Percentiles rank a stretch among this genome's conserved stretches.
These are phyloP conservation scores for Entophlyctis helioformis DNA, from an alignment of 192 early-diverging fungal genomes.

Conservation along the genomic window DNA sequence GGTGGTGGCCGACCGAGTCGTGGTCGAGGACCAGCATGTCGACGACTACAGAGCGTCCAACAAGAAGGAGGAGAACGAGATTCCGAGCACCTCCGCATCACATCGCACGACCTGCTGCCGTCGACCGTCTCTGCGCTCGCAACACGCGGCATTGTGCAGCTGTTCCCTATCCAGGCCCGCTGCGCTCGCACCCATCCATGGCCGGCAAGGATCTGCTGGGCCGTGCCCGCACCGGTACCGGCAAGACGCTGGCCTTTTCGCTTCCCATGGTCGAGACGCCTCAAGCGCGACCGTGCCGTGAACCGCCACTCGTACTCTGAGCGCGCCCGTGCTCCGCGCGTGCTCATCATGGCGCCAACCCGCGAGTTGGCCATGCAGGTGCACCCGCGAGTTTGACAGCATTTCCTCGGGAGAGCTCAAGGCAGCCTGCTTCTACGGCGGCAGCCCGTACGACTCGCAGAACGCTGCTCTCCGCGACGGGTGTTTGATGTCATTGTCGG, in stretches of 20 bases:
- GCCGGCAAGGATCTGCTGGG: slow-evolving; percentile 69
- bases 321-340: slow-evolving; percentile 37
- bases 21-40: slow-evolving; percentile 1
- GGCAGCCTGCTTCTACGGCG: slow-evolving; percentile 73
- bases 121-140: slow-evolving; percentile 58
- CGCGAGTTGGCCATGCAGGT: slow-evolving; percentile 70
- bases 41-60: slow-evolving; percentile 3
- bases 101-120: slow-evolving; percentile 18
- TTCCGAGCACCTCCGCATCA: slow-evolving; percentile 19
- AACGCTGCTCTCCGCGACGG: slow-evolving; percentile 33
- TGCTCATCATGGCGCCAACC: slow-evolving; percentile 78
- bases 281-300: slow-evolving; percentile 14
- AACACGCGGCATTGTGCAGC: slow-evolving; percentile 59
- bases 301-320: slow-evolving; percentile 12
- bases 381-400: slow-evolving; percentile 31
- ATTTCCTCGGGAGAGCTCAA: slow-evolving; percentile 52
- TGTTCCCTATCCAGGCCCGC: slow-evolving; percentile 94
- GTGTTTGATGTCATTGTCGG: slow-evolving; percentile 84
- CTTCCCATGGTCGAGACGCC: slow-evolving; percentile 63
- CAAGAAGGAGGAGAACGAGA: slow-evolving; percentile 7
- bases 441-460: slow-evolving; percentile 62
- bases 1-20: slow-evolving; percentile 6
- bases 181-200: slow-evolving; percentile 52
- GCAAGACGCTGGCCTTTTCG: slow-evolving; percentile 73
- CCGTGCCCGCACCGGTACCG: slow-evolving; percentile 54